phyloP scores from a whole-genome alignment of 495 filamentous ascomycete species.

The Neurospora discreta region DNA sequence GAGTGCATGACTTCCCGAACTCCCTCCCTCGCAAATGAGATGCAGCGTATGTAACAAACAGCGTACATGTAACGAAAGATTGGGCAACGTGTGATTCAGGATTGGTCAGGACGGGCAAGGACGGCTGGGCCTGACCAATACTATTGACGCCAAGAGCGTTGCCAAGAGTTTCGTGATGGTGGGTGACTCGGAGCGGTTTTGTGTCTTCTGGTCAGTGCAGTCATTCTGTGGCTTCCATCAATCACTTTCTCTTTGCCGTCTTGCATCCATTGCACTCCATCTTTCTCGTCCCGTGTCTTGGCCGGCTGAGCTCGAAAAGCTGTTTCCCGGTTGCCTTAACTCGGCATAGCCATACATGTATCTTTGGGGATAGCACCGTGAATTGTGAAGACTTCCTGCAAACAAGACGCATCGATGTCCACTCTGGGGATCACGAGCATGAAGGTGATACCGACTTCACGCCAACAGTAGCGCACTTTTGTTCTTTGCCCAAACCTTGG shows the following conservation, averaged over 20 bases:
- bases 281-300: neutral
- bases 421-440: neutral
- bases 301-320: too few relatives aligned
- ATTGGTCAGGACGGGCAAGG: neutral
- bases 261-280: neutral
- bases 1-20: neutral
- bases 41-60: neutral
- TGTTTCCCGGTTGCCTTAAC: neutral
- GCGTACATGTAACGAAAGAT: neutral
- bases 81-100: neutral
- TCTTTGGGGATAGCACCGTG: neutral
- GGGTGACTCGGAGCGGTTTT: too few relatives aligned
- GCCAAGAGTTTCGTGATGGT: neutral
- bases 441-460: neutral
- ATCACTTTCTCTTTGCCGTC: neutral
- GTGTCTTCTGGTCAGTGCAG: too few relatives aligned
- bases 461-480: neutral
- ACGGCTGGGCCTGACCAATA: neutral
- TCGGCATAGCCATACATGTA: neutral
- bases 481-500: neutral
- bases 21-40: neutral
- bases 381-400: neutral
- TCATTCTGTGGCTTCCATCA: too few relatives aligned
- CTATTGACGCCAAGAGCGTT: neutral
- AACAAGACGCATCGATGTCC: neutral